Conservation (phyloP, 306 rosid species). For the Begonia peltatifolia region DNA sequence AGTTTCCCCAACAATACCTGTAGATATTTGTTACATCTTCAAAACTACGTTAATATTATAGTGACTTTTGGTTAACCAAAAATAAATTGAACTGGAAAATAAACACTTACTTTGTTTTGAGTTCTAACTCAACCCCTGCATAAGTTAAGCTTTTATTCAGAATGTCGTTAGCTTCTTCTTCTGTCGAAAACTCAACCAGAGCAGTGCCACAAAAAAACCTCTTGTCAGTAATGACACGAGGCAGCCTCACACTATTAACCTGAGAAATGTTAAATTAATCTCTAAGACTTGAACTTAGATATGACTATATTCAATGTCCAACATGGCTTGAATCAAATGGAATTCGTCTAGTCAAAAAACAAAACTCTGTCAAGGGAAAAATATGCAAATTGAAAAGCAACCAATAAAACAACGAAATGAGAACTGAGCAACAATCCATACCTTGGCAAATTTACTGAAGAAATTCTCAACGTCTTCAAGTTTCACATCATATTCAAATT, state of each 20-base stretch:
- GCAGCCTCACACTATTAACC: conserved; percentile 81
- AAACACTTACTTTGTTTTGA: conserved; percentile 58
- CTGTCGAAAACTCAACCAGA: conserved; percentile 63
- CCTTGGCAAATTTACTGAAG: conserved; percentile 57
- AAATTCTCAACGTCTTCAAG: conserved; percentile 57
- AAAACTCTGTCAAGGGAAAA: too few relatives aligned
- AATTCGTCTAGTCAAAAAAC: too few relatives aligned
- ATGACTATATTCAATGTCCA: too few relatives aligned
- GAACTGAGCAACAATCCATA: conserved; percentile 7
- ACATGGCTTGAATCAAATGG: too few relatives aligned
- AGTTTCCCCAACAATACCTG: not conserved
- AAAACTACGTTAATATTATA: not conserved
- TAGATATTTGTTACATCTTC: not conserved
- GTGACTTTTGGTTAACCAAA: too few relatives aligned
- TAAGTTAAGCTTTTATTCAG: conserved; percentile 32
- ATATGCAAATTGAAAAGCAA: too few relatives aligned
- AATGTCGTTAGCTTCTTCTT: conserved; percentile 46
- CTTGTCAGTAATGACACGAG: conserved; percentile 79
- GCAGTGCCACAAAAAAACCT: conserved; percentile 69
- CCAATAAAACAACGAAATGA: too few relatives aligned
- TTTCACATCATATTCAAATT: conserved; percentile 51
- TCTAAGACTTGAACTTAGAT: too few relatives aligned
- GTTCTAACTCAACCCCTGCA: conserved; percentile 47
- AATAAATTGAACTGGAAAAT: not conserved
- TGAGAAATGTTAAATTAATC: conserved; percentile 16